These are phyloP conservation scores for Ascocoryne sarcoides DNA, from an alignment of 2,329 filamentous ascomycete species.

Conservation along the genomic window DNA sequence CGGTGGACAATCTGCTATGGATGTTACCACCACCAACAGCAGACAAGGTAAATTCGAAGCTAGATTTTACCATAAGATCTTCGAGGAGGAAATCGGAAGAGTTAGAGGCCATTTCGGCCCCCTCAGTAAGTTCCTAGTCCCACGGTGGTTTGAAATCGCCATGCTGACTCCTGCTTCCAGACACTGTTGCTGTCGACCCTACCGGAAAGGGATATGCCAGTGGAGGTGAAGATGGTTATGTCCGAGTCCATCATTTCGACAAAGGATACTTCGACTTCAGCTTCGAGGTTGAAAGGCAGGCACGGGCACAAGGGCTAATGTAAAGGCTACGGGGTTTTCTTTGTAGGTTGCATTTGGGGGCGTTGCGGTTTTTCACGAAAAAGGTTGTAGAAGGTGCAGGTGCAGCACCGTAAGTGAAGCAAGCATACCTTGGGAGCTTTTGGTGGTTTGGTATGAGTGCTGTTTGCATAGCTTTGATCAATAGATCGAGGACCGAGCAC, in stretches of 20 bases:
- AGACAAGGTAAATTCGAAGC: conserved; percentile 99
- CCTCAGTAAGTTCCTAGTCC: conserved; percentile 48
- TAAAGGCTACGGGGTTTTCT: conserved; percentile 12
- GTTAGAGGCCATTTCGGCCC: conserved; percentile 90
- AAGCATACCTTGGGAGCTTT: too few species aligned
- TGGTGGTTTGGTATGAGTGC: too few species aligned
- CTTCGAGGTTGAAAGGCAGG: conserved; percentile 95
- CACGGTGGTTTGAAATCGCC: not conserved
- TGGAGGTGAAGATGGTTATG: conserved; percentile 96
- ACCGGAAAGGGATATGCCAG: conserved; percentile 87
- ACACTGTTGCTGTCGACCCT: conserved; percentile 91
- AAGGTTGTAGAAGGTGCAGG: conserved; percentile 10
- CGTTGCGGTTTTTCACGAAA: conserved; percentile 19
- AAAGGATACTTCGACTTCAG: conserved; percentile 97
- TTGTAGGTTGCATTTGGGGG: conserved; percentile 23
- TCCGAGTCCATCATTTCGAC: conserved; percentile 97
- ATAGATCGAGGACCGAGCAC: too few species aligned
- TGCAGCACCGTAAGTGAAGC: conserved; percentile 3
- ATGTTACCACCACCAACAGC: conserved; percentile 83
- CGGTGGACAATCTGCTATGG: conserved; percentile 97
- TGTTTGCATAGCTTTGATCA: too few species aligned
- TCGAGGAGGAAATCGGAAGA: conserved; percentile 96
- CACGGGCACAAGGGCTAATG: conserved; percentile 21
- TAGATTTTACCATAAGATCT: conserved; percentile 99
- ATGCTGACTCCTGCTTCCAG: conserved; percentile 6